A percentile compares a stretch with the other conserved stretches of the same genome.
These are phyloP conservation scores for Conticribra guillardii DNA, from an alignment of 108 stramenopile genomes.

Conservation along the genomic window DNA sequence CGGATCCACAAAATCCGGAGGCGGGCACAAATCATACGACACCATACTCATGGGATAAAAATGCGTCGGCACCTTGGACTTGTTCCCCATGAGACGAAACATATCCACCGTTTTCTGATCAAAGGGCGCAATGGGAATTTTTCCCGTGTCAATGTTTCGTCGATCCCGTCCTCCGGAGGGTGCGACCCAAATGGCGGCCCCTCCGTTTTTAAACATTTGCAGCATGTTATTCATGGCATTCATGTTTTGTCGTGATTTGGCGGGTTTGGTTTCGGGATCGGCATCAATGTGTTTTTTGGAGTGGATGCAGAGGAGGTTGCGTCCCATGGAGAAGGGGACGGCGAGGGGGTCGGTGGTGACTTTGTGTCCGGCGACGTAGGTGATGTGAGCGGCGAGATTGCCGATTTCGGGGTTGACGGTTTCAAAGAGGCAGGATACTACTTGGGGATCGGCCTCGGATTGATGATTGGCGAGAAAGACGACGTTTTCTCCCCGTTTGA, in stretches of 20 bases:
- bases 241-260: conserved; percentile 89
- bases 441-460: conserved; percentile 96
- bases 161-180: conserved; percentile 95
- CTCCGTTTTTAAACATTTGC: conserved; percentile 79
- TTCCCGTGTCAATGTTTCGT: conserved; percentile 71
- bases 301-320: conserved; percentile 95
- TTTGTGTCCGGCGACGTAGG: conserved; percentile 95
- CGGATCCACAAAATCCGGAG: conserved; percentile 88
- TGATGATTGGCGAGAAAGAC: conserved; percentile 96
- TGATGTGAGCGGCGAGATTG: conserved; percentile 68
- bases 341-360: conserved; percentile 94
- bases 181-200: conserved; percentile 95
- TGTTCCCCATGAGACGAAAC: conserved; percentile 94
- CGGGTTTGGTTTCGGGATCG: conserved; percentile 88
- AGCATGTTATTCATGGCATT: conserved; percentile 89
- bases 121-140: conserved; percentile 91
- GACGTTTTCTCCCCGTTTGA: conserved; percentile 90
- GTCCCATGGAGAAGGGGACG: conserved; percentile 95
- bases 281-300: conserved; percentile 97
- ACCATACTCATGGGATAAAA: conserved; percentile 97
- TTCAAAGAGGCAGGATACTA: conserved; percentile 74
- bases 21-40: conserved; percentile 93
- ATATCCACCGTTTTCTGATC: conserved; percentile 95
- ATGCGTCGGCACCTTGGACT: conserved; percentile 85
- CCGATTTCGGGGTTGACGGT: conserved; percentile 60